A percentile compares a stretch with the other conserved stretches of the same genome.
Conservation (phyloP, 2,329 filamentous ascomycete genomes). For the Aspergillus sp. region DNA sequence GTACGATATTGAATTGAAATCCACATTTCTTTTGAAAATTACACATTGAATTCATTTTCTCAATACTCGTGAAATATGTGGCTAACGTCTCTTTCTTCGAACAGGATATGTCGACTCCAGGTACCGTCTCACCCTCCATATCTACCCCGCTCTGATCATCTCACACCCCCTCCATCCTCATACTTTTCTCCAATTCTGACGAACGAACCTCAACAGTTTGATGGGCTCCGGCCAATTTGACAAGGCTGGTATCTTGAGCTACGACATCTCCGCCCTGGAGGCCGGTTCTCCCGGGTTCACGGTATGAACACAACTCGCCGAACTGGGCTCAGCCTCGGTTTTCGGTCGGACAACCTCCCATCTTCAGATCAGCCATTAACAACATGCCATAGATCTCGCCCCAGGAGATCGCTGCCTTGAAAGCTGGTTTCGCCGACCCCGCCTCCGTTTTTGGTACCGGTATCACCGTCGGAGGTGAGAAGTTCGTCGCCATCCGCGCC, state of each 20-base stretch:
- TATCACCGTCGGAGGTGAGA: slow-evolving; percentile 68
- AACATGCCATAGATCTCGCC: slow-evolving; percentile 42
- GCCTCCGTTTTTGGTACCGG: slow-evolving; percentile 54
- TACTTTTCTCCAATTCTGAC: slow-evolving; percentile 5
- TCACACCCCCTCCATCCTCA: slow-evolving; percentile 5
- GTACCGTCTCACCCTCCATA: slow-evolving; percentile 36
- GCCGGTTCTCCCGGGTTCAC: slow-evolving; percentile 65
- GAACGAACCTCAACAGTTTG: slow-evolving; percentile 54
- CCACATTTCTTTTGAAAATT: background rate
- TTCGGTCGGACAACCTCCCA: slow-evolving; percentile 6
- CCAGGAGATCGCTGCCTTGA: slow-evolving; percentile 52
- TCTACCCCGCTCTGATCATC: slow-evolving; percentile 7
- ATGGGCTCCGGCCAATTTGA: slow-evolving; percentile 74
- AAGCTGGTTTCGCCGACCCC: slow-evolving; percentile 48
- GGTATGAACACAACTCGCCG: slow-evolving; percentile 46
- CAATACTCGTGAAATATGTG: background rate
- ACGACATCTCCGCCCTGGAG: slow-evolving; percentile 76
- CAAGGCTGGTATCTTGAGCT: slow-evolving; percentile 79
- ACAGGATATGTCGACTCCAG: slow-evolving; percentile 60
- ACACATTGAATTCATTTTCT: background rate
- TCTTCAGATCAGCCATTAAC: slow-evolving; percentile 5
- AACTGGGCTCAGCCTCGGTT: no score
- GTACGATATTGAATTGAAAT: slow-evolving; percentile 14
- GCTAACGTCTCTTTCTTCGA: slow-evolving; percentile 11
- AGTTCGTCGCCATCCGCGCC: slow-evolving; percentile 71